Conservation (phyloP, 352 stramenopile species). For the Phytophthora idaei region DNA sequence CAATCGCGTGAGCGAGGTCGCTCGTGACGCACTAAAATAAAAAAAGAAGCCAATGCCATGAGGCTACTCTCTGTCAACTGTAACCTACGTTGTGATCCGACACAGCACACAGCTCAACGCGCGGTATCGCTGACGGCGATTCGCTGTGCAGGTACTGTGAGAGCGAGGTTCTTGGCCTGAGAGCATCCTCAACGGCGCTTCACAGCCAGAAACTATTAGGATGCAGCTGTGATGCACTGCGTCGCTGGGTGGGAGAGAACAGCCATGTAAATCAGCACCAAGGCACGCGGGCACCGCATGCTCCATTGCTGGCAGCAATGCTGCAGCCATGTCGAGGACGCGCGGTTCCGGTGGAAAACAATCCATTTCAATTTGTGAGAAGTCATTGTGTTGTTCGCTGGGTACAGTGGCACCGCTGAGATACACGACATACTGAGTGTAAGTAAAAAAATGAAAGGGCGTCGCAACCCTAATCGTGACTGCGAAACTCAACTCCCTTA, state of each 20-base stretch:
- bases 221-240: conserved; percentile 10
- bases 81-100: no score
- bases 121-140: no score
- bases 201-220: conserved; percentile 15
- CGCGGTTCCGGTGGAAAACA: conserved; percentile 20
- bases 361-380: conserved; percentile 12
- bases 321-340: not conserved
- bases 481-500: conserved; percentile 7
- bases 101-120: no score
- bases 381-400: conserved; percentile 8
- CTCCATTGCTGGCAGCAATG: not conserved
- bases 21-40: conserved; percentile 11
- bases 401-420: conserved; percentile 14
- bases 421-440: conserved; percentile 10
- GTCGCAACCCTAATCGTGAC: not conserved
- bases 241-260: conserved; percentile 26
- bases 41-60: not conserved
- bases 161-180: no score
- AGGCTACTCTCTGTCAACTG: no score
- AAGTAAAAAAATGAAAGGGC: conserved; percentile 19
- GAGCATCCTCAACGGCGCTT: conserved; percentile 26
- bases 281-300: not conserved
- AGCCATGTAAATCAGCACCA: conserved; percentile 17
- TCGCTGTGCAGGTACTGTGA: no score
- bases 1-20: conserved; percentile 18